Evolutionary conservation across 345 rosid species (phyloP).

Genomic region (Draba incana): DNA sequence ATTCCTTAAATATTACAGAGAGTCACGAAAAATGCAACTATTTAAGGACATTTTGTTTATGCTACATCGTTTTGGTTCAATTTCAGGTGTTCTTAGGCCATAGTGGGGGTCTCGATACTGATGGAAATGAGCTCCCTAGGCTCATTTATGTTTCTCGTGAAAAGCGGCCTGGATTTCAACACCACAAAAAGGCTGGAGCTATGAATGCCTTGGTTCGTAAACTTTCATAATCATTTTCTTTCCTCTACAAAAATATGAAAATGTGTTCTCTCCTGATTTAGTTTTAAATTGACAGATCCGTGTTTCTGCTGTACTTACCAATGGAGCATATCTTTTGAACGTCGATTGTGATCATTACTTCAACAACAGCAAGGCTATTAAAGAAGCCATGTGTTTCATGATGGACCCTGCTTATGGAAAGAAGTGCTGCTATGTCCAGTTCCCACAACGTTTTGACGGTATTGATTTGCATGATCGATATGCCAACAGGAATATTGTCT

Average conservation of each 20-base stretch:
- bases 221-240: slow-evolving; percentile 4
- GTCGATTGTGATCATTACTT: slow-evolving; percentile 99
- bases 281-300: slow-evolving; percentile 67
- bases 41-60: background rate
- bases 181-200: slow-evolving; percentile 99
- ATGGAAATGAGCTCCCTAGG: slow-evolving; percentile 98
- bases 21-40: slow-evolving; percentile 7
- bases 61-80: background rate
- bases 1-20: background rate
- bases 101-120: slow-evolving; percentile 96
- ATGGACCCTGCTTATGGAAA: slow-evolving; percentile 91
- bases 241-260: background rate
- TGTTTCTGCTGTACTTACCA: slow-evolving; percentile 98
- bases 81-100: slow-evolving; percentile 95
- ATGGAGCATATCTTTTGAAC: slow-evolving; percentile 96
- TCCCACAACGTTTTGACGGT: slow-evolving; percentile 99
- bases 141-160: slow-evolving; percentile 99
- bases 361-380: slow-evolving; percentile 96
- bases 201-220: slow-evolving; percentile 97
- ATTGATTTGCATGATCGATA: slow-evolving; percentile 99
- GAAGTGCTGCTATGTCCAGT: slow-evolving; percentile 98
- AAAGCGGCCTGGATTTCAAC: slow-evolving; percentile 99
- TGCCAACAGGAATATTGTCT: slow-evolving; percentile 98
- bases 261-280: slow-evolving; percentile 30
- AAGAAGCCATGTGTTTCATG: slow-evolving; percentile 99